Evolutionary conservation across 352 stramenopile species (phyloP), one percentile per base, ranked within the genome.

Genomic region (Globisporangium nunn): DNA sequence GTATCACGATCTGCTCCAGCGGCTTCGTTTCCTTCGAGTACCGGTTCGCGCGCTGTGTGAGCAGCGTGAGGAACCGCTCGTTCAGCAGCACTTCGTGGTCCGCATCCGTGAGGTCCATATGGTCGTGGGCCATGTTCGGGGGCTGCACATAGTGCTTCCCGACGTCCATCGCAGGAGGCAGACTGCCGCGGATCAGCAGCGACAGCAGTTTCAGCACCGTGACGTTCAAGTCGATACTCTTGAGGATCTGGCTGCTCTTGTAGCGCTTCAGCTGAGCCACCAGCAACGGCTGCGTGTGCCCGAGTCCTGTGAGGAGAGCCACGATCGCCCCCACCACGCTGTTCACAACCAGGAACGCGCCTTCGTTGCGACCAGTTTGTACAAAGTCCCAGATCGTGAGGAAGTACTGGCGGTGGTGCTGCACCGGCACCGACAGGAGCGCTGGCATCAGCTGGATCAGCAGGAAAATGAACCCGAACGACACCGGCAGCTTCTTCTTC

Each of bases 401-500:
- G 58, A 93, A 91, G 51, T 88, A 91, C 54, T 91, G 70, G 12
- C 68, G 66, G 61, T 93, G 81, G 18, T 91, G 74, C 3, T 74
- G 63, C n/a, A 75, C 71, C 29, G 84, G 81, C 1, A 88, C 84
- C 0, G 74, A 76, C 23, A 93, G 54, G 10, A 93, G 60, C 43
- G 70, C 74, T 39, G 84, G 84, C 84, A 93, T 90, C 43, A 91
- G 62, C 44, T 87, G 75, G 39, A 91, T 78, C 17, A 93, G 52
- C 55, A 85, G 70, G 44, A 91, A 91, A 54, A 91, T 75, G 50
- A 93, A 91, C 66, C 91, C 81, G 56, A 91, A 93, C 5, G 81
- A 83, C 6, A 68, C 71, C n/a, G 84, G 84, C 3, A 93, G 58
- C 31, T 69, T 56, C 29, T 77, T 80, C 29, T 54, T 53, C 56